phyloP scores from a whole-genome alignment of 345 rosid genomes.

The Melastoma malabathricum region DNA sequence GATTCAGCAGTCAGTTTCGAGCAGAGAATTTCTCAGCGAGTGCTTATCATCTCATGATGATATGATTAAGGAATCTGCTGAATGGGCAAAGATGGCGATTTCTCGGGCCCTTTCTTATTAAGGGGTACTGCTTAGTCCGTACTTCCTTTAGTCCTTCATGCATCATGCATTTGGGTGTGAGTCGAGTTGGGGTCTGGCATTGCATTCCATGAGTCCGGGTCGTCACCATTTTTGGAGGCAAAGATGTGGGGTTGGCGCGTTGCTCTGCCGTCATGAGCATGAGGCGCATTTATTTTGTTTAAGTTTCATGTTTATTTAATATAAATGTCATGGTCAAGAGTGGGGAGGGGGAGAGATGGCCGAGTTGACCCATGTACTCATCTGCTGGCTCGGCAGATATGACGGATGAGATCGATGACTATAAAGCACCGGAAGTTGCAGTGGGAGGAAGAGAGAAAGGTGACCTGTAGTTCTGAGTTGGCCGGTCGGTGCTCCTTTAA shows the following conservation, averaged over 20 bases:
- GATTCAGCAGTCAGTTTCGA: slow-evolving; percentile 43
- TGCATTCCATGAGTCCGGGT: slow-evolving; percentile 30
- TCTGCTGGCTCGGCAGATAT: slow-evolving; percentile 24
- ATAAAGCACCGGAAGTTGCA: slow-evolving; percentile 6
- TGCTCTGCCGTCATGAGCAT: slow-evolving; percentile 6
- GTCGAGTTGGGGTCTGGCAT: slow-evolving; percentile 24
- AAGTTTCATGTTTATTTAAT: slow-evolving; percentile 3
- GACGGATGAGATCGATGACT: slow-evolving; percentile 6
- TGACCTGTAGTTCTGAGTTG: no score
- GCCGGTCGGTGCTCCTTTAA: no score
- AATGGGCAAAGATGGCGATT: slow-evolving; percentile 56
- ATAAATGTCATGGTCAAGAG: slow-evolving; percentile 6
- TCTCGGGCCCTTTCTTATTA: slow-evolving; percentile 38
- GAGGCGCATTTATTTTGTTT: slow-evolving; percentile 7
- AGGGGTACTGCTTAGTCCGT: slow-evolving; percentile 21
- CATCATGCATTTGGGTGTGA: slow-evolving; percentile 49
- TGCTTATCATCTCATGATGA: slow-evolving; percentile 41
- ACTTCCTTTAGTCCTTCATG: slow-evolving; percentile 22
- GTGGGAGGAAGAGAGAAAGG: slow-evolving; percentile 10
- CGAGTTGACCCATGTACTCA: slow-evolving; percentile 14
- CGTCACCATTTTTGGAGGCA: slow-evolving; percentile 26
- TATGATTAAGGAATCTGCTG: slow-evolving; percentile 55
- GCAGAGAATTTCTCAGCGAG: slow-evolving; percentile 40
- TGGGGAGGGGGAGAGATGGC: slow-evolving; percentile 12
- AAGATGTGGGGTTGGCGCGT: slow-evolving; percentile 7